These are phyloP conservation scores for Pseudofabraea citricarpa DNA, from an alignment of 2,329 filamentous ascomycete species.

Conservation along the genomic window DNA sequence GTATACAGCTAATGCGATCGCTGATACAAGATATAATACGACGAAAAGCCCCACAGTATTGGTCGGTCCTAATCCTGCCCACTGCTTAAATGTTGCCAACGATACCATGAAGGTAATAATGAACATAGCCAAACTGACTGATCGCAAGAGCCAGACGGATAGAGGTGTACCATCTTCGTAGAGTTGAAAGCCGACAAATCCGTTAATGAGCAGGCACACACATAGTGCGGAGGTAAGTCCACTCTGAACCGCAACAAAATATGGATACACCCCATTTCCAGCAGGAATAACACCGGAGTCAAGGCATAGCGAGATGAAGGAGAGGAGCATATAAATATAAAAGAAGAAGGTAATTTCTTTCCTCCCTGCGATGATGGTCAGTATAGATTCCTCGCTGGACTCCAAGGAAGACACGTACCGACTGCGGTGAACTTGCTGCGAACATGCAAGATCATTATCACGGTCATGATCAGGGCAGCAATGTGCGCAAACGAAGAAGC, in stretches of 20 bases:
- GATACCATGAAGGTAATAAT: slow-evolving; percentile 81
- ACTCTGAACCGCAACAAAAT: slow-evolving; percentile 84
- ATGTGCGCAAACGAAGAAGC: slow-evolving; percentile 93
- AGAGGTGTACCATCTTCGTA: slow-evolving; percentile 95
- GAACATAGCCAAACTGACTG: slow-evolving; percentile 77
- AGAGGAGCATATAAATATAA: slow-evolving; percentile 91
- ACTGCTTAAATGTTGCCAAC: slow-evolving; percentile 87
- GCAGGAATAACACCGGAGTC: slow-evolving; percentile 91
- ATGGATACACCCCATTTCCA: slow-evolving; percentile 74
- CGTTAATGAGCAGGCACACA: slow-evolving; percentile 89
- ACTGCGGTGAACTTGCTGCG: slow-evolving; percentile 97
- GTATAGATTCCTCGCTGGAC: slow-evolving; percentile 5
- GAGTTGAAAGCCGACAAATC: slow-evolving; percentile 96
- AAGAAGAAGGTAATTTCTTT: slow-evolving; percentile 84
- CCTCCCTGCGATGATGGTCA: slow-evolving; percentile 38
- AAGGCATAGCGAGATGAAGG: slow-evolving; percentile 81
- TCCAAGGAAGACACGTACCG: slow-evolving; percentile 49
- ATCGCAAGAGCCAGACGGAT: slow-evolving; percentile 86
- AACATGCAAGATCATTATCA: slow-evolving; percentile 96
- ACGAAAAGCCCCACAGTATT: slow-evolving; percentile 89
- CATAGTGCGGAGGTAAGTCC: slow-evolving; percentile 82
- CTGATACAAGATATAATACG: slow-evolving; percentile 87
- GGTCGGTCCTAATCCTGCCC: slow-evolving; percentile 78
- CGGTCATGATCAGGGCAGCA: slow-evolving; percentile 82
- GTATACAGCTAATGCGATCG: slow-evolving; percentile 80